Evolutionary conservation across 2,329 filamentous ascomycete species (phyloP).

Genomic region (Fusarium acutatum): DNA sequence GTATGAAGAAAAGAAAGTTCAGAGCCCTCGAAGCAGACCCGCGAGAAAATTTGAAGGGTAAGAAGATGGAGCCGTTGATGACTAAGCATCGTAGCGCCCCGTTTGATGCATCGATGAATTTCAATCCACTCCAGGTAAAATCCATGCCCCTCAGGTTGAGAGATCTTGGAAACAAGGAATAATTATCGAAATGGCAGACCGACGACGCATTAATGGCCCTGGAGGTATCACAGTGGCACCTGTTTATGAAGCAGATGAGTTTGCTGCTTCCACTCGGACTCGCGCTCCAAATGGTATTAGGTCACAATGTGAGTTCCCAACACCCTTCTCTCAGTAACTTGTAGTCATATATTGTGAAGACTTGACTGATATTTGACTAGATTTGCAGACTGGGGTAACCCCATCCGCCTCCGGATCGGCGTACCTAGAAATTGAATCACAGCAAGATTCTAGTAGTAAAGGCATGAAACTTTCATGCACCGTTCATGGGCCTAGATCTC

Average conservation of each 20-base stretch:
- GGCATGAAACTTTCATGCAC: slow-evolving; percentile 92
- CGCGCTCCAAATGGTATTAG: slow-evolving; percentile 77
- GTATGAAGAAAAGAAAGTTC: slow-evolving; percentile 23
- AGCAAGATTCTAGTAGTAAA: slow-evolving; percentile 58
- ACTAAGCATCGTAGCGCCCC: slow-evolving; percentile 27
- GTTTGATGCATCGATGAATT: slow-evolving; percentile 26
- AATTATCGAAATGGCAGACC: slow-evolving; percentile 72
- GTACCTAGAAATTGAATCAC: slow-evolving; percentile 75
- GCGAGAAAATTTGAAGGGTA: slow-evolving; percentile 36
- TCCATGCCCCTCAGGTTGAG: slow-evolving; percentile 15
- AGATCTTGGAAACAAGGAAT: not conserved
- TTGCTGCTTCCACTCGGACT: slow-evolving; percentile 56
- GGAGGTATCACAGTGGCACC: slow-evolving; percentile 79
- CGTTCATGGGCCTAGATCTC: slow-evolving; percentile 89
- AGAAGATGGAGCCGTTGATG: slow-evolving; percentile 26
- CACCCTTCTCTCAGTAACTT: not conserved
- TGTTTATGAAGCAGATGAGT: slow-evolving; percentile 66
- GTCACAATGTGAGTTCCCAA: slow-evolving; percentile 77
- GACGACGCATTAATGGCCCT: slow-evolving; percentile 90
- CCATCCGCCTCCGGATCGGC: slow-evolving; percentile 94
- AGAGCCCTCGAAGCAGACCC: not conserved
- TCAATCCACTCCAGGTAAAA: slow-evolving; percentile 27
- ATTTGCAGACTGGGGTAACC: slow-evolving; percentile 89
- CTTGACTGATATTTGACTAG: slow-evolving; percentile 55
- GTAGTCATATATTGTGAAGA: not conserved